A percentile compares a stretch with the other conserved stretches of the same genome.
These are phyloP conservation scores for Boechera stricta DNA, from an alignment of 345 rosid genomes.

Conservation along the genomic window DNA sequence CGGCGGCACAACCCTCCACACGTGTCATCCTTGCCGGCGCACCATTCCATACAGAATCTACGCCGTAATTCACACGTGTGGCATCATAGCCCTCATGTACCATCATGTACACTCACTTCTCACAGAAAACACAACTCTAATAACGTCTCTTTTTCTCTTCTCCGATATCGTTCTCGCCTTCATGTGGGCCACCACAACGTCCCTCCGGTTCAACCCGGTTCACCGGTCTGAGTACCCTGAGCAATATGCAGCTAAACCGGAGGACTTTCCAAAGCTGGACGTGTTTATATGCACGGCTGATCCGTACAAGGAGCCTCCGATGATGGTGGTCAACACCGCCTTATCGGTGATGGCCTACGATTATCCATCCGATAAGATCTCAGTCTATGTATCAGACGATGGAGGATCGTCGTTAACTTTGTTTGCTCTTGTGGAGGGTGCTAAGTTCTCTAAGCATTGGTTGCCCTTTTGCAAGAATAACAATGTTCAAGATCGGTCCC, in stretches of 20 bases:
- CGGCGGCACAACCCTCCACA: slow-evolving; percentile 52
- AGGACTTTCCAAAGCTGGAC: slow-evolving; percentile 64
- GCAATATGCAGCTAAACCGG: slow-evolving; percentile 45
- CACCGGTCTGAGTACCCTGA: slow-evolving; percentile 56
- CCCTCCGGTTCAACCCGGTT: slow-evolving; percentile 53
- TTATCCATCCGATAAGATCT: slow-evolving; percentile 71
- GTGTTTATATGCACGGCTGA: slow-evolving; percentile 91
- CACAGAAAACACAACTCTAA: slow-evolving; percentile 31
- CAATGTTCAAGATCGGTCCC: slow-evolving; percentile 55
- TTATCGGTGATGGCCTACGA: slow-evolving; percentile 81
- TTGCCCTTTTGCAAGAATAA: slow-evolving; percentile 66
- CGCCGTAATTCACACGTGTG: slow-evolving; percentile 55
- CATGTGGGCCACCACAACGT: slow-evolving; percentile 58
- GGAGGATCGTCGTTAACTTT: slow-evolving; percentile 78
- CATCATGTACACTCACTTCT: slow-evolving; percentile 54
- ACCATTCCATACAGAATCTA: slow-evolving; percentile 53
- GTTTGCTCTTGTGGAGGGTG: slow-evolving; percentile 78
- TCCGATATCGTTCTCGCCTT: slow-evolving; percentile 72
- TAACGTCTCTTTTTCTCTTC: slow-evolving; percentile 45
- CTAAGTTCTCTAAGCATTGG: slow-evolving; percentile 72
- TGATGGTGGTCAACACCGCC: slow-evolving; percentile 70
- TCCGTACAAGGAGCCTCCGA: slow-evolving; percentile 87
- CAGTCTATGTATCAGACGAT: slow-evolving; percentile 82
- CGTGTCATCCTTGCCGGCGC: slow-evolving; percentile 48
- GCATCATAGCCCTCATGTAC: slow-evolving; percentile 57